phyloP scores from a whole-genome alignment of 306 rosid genomes.

The Amphicarpaea edgeworthii region DNA sequence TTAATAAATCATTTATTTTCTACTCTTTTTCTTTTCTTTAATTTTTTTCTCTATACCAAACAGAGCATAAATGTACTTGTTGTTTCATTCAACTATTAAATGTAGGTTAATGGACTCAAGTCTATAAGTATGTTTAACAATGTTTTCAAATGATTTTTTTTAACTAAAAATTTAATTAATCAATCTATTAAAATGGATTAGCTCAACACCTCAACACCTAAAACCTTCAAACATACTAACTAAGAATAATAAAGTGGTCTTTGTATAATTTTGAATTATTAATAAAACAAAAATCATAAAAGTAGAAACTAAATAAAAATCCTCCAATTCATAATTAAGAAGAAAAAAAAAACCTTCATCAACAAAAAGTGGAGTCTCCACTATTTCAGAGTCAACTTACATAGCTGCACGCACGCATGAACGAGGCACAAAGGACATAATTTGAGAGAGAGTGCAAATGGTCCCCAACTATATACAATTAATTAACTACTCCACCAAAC shows the following conservation, averaged over 20 bases:
- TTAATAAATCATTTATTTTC: too few species aligned
- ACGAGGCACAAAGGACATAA: not conserved
- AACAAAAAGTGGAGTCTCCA: conserved; percentile 42
- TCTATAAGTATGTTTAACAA: not conserved
- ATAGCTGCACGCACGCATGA: conserved; percentile 43
- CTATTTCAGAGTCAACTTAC: conserved; percentile 42
- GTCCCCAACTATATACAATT: conserved; percentile 15
- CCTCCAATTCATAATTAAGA: too few species aligned
- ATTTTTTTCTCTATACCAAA: too few species aligned
- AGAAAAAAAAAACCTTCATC: not conserved
- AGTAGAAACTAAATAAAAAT: not conserved
- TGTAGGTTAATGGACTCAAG: too few species aligned
- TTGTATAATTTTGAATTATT: not conserved
- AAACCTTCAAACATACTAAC: not conserved
- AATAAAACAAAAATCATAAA: not conserved
- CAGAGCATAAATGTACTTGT: not conserved
- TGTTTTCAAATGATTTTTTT: not conserved
- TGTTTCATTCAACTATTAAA: not conserved
- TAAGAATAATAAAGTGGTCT: not conserved
- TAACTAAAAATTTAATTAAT: not conserved
- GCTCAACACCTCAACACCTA: not conserved
- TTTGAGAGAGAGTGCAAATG: not conserved
- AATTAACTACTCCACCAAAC: conserved; percentile 54
- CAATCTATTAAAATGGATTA: not conserved
- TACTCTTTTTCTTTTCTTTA: too few species aligned